Base-by-base conservation (phyloP, 176 grass and related monocot species). In the Rhynchospora tenuis region DNA sequence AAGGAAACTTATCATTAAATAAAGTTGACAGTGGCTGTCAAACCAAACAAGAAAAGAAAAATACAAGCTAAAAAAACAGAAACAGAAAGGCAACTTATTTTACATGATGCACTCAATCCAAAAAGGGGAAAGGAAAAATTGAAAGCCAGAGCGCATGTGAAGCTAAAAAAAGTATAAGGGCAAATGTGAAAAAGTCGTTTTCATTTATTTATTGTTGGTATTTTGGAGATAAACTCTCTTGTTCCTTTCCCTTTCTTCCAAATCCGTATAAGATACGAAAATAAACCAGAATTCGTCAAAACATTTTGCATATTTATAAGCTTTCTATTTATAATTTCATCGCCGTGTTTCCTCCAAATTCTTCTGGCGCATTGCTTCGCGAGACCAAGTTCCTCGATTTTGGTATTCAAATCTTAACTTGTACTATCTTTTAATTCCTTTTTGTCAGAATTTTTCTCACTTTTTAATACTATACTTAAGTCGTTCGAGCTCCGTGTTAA, bases 251-350 rank as follows among this genome's bases (percentile, higher is more conserved):
- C 67, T 71, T 71, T 71, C 67, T 62, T 60, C 15, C 19, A 62
- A 63, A 81, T 81, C 33, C 60, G 43, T 54, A 17, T 81, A 47
- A 47, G 58, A 64, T 82, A 66, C 59, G 60, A 9, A 47, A 82
- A 52, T n/a, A 59, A 46, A 12, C 9, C 48, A 27, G 80, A 50
- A 82, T 63, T 29, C 57, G 54, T 61, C 78, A 64, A 63, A 81
- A 31, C 47, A 19, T 63, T 67, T 48, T 81, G 22, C 38, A 42
- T 38, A 8, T 81, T 69, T 16, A 27, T 46, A 46, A 5, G 7
- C 33, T 63, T 45, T 62, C 59, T 45, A 19, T 81, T 20, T 44
- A 63, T 14, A 31, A 43, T 8, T 29, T 19, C 31, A 23, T 61
- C 50, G 62, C 31, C 0, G 29, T 23, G 56, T 3, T 63, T 46